Base-by-base conservation (phyloP, 1,284 basidiomycete genomes). In the Heterobasidion occidentale region DNA sequence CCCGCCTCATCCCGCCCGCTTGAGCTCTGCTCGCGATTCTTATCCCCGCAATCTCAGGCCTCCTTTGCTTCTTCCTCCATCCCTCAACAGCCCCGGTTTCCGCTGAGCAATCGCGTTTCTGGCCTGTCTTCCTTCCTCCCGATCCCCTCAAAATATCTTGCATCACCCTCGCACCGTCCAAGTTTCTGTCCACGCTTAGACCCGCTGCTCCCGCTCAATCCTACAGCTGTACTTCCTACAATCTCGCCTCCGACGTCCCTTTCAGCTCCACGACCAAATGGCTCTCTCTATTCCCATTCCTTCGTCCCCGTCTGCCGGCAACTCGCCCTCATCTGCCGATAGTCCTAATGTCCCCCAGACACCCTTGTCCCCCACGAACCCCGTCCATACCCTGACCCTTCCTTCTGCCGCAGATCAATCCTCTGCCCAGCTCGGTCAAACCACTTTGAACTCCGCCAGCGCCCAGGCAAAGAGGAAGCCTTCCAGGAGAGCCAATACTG, bases 401-500 rank as follows among this genome's bases (percentile, higher is more conserved):
- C 68, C 71, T 45, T 63, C 67, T 47, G 60, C 68, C 36, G 65
- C 65, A 51, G 69, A 68, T 57, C 56, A 57, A 35, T 57, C 69
- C 60, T 62, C 67, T 62, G 55, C 67, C 56, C 54, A 68, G 57
- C 59, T 66, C 60, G 63, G 64, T 62, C 56, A 60, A 56, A 52
- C 54, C 53, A 35, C 57, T 11, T 47, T 36, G 52, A 54, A 51
- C 60, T 58, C 63, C 34, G 55, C 62, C 50, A 65, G 64, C 63
- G 59, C 69, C 56, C 68, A 68, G 51, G 54, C 65, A 55, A 90
- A 88, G 69, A 83, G 88, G 74, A 93, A 90, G 71, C 84, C 85
- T 67, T 86, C 78, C 71, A 79, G 83, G 63, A 83, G 92, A 44
- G 92, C 92, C 58, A 94, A 94, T 74, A 96, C 93, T 48, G 94